phyloP scores from a whole-genome alignment of 129 eudicot genomes.

The Oenanthe sinensis region DNA sequence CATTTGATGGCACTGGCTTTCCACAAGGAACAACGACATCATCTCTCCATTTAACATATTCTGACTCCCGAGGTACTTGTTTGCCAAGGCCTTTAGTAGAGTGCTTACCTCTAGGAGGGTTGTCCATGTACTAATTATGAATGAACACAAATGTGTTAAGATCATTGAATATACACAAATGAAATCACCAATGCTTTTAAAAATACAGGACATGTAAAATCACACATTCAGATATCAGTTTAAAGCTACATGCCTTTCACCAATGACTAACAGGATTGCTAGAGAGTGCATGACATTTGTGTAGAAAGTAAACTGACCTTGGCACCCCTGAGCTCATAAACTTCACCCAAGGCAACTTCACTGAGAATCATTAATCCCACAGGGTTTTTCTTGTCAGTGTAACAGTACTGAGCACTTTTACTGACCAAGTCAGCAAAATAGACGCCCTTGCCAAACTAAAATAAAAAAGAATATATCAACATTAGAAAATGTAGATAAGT shows the following conservation, averaged over 20 bases:
- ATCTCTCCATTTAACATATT: conserved; percentile 74
- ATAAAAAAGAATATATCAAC: conserved; percentile 1
- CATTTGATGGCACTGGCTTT: conserved; percentile 68
- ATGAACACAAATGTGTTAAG: neutral
- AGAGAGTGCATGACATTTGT: neutral
- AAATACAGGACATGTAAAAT: neutral
- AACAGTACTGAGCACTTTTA: conserved; percentile 99
- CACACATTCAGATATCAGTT: neutral
- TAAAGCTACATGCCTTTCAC: neutral
- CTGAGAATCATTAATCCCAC: conserved; percentile 92
- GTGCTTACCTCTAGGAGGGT: conserved; percentile 91
- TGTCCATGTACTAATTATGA: conserved; percentile 63
- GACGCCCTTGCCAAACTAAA: conserved; percentile 93
- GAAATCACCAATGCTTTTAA: neutral
- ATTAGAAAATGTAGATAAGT: neutral
- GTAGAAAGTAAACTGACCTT: conserved; percentile 31
- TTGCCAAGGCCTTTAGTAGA: conserved; percentile 96
- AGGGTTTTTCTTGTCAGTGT: conserved; percentile 64
- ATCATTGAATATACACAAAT: neutral
- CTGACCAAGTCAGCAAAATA: conserved; percentile 98
- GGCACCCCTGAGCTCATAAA: conserved; percentile 74
- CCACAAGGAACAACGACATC: conserved; percentile 94
- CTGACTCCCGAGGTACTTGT: conserved; percentile 61
- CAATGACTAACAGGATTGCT: neutral
- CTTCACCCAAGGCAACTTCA: conserved; percentile 87